Percentiles rank a stretch among this genome's conserved stretches.
These are phyloP conservation scores for Heliocybe sulcata DNA, from an alignment of 1,284 basidiomycete species.

Conservation along the genomic window DNA sequence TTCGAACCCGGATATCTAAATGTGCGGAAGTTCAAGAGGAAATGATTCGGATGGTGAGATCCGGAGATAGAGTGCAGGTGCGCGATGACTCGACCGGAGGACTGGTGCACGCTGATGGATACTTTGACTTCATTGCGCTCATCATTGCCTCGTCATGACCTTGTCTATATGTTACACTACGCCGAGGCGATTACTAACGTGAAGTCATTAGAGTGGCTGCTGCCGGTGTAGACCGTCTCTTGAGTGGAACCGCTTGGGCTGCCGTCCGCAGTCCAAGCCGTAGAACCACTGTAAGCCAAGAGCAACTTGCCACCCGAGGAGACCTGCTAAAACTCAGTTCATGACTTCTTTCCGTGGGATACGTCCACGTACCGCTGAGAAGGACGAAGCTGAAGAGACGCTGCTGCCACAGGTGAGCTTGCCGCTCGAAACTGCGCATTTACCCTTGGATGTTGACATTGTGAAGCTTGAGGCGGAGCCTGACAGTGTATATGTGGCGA, in stretches of 20 bases:
- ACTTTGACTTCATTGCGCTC: background rate
- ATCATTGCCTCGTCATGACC: too few species aligned
- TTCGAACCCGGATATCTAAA: too few species aligned
- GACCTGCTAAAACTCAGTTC: slow-evolving; percentile 23
- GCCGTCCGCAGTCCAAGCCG: slow-evolving; percentile 41
- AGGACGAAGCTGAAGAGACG: slow-evolving; percentile 28
- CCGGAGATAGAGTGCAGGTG: too few species aligned
- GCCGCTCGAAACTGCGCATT: slow-evolving; percentile 26
- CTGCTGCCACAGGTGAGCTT: slow-evolving; percentile 27
- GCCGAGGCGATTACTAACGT: slow-evolving; percentile 32
- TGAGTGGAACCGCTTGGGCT: slow-evolving; percentile 47
- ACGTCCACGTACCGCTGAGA: slow-evolving; percentile 38
- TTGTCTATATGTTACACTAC: slow-evolving; percentile 5
- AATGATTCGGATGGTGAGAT: too few species aligned
- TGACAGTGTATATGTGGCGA: slow-evolving; percentile 26
- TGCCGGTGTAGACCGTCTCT: slow-evolving; percentile 43
- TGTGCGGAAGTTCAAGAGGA: too few species aligned
- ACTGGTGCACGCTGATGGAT: background rate
- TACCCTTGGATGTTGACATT: slow-evolving; percentile 30
- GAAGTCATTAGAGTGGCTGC: slow-evolving; percentile 32
- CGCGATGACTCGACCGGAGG: background rate
- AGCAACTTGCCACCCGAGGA: slow-evolving; percentile 39
- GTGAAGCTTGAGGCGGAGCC: slow-evolving; percentile 26
- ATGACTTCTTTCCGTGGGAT: background rate
- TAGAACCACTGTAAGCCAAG: slow-evolving; percentile 43